Evolutionary conservation across 129 eudicot genomes (phyloP).

Genomic region (Pittosporum tobira): DNA sequence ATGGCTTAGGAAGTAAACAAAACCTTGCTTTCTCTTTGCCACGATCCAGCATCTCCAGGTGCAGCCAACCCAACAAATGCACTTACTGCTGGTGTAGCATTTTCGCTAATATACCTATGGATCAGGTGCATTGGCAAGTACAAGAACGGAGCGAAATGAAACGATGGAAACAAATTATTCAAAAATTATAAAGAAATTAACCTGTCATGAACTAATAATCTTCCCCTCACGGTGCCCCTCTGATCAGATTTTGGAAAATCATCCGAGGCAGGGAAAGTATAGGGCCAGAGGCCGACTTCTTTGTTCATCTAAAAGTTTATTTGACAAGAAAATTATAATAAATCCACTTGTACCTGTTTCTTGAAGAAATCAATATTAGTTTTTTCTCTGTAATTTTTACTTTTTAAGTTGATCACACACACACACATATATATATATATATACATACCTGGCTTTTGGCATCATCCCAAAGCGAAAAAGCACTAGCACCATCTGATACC

Average conservation of each 20-base stretch:
- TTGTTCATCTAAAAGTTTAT: slow-evolving; percentile 27
- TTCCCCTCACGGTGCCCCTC: slow-evolving; percentile 37
- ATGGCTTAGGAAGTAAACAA: neutral
- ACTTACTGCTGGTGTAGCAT: slow-evolving; percentile 33
- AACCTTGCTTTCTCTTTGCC: slow-evolving; percentile 85
- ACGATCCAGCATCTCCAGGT: slow-evolving; percentile 73
- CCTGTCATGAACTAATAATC: slow-evolving; percentile 38
- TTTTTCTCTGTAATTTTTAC: neutral
- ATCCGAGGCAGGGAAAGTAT: slow-evolving; percentile 38
- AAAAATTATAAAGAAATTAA: too few relatives aligned
- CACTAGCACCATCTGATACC: slow-evolving; percentile 11
- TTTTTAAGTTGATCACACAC: neutral
- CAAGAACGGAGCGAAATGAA: neutral
- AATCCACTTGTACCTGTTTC: neutral
- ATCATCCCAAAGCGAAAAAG: slow-evolving; percentile 47
- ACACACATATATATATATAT: too few relatives aligned
- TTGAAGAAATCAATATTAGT: neutral
- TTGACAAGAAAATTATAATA: neutral
- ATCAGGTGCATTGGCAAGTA: neutral
- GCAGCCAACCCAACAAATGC: slow-evolving; percentile 72
- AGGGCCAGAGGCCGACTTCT: slow-evolving; percentile 49
- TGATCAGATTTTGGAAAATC: slow-evolving; percentile 28
- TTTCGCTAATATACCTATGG: slow-evolving; percentile 25
- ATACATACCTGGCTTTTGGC: slow-evolving; percentile 52
- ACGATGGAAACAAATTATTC: neutral